phyloP scores from a whole-genome alignment of 331 rosid genomes.

The Acacia concinna region DNA sequence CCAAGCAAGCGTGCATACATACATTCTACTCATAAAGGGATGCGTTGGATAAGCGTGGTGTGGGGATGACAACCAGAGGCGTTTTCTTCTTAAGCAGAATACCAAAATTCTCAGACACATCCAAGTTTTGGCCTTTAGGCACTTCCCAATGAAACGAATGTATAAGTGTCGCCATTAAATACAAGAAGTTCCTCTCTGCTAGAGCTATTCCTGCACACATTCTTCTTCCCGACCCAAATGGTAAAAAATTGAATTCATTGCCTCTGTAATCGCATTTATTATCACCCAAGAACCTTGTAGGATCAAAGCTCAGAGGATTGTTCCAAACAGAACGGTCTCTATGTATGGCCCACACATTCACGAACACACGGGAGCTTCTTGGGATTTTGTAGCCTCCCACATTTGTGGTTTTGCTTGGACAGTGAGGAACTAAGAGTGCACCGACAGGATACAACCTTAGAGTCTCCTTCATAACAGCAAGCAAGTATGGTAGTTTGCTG shows the following conservation, averaged over 20 bases:
- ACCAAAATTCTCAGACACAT: slow-evolving; percentile 62
- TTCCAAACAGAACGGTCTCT: slow-evolving; percentile 59
- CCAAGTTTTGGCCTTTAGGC: slow-evolving; percentile 20
- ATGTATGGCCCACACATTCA: slow-evolving; percentile 66
- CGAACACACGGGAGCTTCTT: slow-evolving; percentile 60
- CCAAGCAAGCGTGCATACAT: background rate
- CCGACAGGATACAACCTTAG: slow-evolving; percentile 63
- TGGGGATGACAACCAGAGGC: slow-evolving; percentile 60
- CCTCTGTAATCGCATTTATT: slow-evolving; percentile 63
- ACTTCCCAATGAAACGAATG: background rate
- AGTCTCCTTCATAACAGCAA: slow-evolving; percentile 80
- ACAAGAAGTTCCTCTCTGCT: slow-evolving; percentile 72
- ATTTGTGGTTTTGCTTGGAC: slow-evolving; percentile 57
- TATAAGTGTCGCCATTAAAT: background rate
- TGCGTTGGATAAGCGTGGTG: slow-evolving; percentile 49
- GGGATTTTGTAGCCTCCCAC: slow-evolving; percentile 73
- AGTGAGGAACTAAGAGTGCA: slow-evolving; percentile 68
- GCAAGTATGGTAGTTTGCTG: slow-evolving; percentile 49
- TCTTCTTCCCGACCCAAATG: slow-evolving; percentile 86
- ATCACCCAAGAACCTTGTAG: slow-evolving; percentile 53
- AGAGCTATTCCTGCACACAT: slow-evolving; percentile 73
- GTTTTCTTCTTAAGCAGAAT: slow-evolving; percentile 66
- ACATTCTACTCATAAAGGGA: slow-evolving; percentile 38
- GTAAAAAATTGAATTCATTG: slow-evolving; percentile 62
- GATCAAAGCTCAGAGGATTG: slow-evolving; percentile 63